A percentile compares a stretch with the other conserved stretches of the same genome.
These are phyloP conservation scores for Carpinus fangiana DNA, from an alignment of 306 rosid species.

Conservation along the genomic window DNA sequence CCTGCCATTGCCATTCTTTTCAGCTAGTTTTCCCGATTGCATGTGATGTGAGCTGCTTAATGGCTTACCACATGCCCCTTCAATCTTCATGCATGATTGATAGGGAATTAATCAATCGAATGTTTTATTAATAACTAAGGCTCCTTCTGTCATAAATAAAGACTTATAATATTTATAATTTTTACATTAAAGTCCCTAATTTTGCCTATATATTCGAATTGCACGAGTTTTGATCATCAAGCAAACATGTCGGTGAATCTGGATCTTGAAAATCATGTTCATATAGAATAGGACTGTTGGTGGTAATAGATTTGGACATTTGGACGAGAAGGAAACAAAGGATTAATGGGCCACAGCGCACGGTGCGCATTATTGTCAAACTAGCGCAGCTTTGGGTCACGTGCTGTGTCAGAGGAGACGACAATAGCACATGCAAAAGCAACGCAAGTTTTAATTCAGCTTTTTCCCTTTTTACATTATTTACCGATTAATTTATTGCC, in stretches of 20 bases:
- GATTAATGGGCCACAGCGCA: not conserved
- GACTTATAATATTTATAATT: too few species aligned
- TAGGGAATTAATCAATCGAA: too few species aligned
- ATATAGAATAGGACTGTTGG: too few species aligned
- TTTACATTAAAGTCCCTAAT: too few species aligned
- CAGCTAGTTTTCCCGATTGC: not conserved
- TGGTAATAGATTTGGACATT: too few species aligned
- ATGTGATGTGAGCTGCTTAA: conserved; percentile 1
- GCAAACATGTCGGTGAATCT: not conserved
- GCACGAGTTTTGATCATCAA: not conserved
- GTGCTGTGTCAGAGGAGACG: conserved; percentile 25
- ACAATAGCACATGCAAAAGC: conserved; percentile 1
- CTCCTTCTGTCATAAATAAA: too few species aligned
- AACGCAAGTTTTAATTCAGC: not conserved
- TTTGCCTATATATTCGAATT: too few species aligned
- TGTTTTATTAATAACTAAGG: too few species aligned
- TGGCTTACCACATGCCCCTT: not conserved
- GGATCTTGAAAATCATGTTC: not conserved
- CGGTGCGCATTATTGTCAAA: conserved; percentile 21
- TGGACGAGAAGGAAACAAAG: too few species aligned
- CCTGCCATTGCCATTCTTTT: not conserved
- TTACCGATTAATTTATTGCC: not conserved
- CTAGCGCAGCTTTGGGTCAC: conserved; percentile 31
- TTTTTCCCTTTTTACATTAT: not conserved
- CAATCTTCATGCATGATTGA: too few species aligned